Percentiles rank a stretch among this genome's conserved stretches.
Conservation (phyloP, 495 filamentous ascomycete genomes). For the Pyrenula massariospora region DNA sequence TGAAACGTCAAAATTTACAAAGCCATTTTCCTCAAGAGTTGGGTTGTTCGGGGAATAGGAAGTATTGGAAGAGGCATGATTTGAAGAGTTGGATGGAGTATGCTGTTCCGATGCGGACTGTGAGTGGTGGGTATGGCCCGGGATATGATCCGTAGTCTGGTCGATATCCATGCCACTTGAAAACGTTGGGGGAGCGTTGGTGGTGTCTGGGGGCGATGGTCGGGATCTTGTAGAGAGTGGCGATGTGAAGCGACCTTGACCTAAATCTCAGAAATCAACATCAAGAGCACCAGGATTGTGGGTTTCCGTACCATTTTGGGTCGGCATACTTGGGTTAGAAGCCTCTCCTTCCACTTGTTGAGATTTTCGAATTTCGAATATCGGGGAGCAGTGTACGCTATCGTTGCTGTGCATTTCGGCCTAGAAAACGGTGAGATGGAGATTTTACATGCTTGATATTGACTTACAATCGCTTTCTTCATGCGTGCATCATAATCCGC, state of each 20-base stretch:
- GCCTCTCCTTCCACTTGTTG: background rate
- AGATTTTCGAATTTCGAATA: background rate
- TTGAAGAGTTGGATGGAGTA: constrained; percentile 4
- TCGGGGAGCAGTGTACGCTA: background rate
- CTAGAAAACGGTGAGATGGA: background rate
- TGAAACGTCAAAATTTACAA: background rate
- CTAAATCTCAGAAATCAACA: background rate
- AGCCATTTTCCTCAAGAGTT: constrained; percentile 2
- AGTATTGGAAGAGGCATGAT: constrained; percentile 9
- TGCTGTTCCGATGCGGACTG: constrained; percentile 5
- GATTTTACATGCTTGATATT: background rate
- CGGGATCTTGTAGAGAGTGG: background rate
- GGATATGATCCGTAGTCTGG: constrained; percentile 1
- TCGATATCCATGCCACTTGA: constrained; percentile 1
- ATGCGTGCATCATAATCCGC: constrained; percentile 5
- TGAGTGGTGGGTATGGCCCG: background rate
- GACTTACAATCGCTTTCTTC: constrained; percentile 2
- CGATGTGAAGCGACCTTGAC: background rate
- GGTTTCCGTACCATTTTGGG: background rate
- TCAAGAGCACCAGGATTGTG: background rate
- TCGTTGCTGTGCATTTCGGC: background rate
- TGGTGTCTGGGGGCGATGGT: background rate
- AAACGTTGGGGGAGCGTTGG: background rate
- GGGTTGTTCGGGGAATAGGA: constrained; percentile 6
- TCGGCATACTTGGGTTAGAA: background rate